Percentiles rank a stretch among this genome's conserved stretches.
phyloP scores from a whole-genome alignment of 176 grass and related monocot genomes.

The Oryza meyeriana region DNA sequence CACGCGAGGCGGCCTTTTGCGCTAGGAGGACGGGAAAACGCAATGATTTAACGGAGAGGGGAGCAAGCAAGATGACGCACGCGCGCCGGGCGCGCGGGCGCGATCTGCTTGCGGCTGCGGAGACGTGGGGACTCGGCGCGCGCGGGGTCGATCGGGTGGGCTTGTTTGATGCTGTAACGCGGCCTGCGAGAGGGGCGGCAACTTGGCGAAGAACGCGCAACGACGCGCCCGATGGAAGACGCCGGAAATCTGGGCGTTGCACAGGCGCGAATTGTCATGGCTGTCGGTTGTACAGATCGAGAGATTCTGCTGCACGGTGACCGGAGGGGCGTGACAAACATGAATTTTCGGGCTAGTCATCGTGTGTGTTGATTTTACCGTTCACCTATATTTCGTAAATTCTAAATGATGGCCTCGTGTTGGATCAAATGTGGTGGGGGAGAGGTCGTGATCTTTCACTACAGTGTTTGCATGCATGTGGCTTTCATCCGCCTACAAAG shows the following conservation, averaged over 20 bases:
- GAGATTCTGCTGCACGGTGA: constrained; percentile 24
- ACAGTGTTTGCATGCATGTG: background rate
- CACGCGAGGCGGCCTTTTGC: background rate
- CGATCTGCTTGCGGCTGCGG: background rate
- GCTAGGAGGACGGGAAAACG: background rate
- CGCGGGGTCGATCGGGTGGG: constrained; percentile 4
- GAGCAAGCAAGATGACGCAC: background rate
- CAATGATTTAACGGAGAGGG: background rate
- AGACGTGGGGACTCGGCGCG: background rate
- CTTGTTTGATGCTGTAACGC: background rate
- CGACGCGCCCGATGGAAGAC: background rate
- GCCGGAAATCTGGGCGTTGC: background rate
- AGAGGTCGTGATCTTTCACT: background rate
- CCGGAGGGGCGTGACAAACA: background rate
- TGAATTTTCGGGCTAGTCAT: too few relatives aligned
- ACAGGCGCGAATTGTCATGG: background rate
- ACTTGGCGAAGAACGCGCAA: background rate
- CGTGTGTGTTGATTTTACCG: too few relatives aligned
- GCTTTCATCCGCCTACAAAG: background rate
- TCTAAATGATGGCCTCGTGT: background rate
- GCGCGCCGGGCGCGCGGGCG: background rate
- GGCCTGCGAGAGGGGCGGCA: background rate
- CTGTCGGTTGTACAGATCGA: background rate
- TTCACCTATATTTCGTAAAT: background rate
- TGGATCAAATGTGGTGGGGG: background rate